Evolutionary conservation across 1,284 basidiomycete genomes (phyloP).

Genomic region (Sphaerobolus stellatus): DNA sequence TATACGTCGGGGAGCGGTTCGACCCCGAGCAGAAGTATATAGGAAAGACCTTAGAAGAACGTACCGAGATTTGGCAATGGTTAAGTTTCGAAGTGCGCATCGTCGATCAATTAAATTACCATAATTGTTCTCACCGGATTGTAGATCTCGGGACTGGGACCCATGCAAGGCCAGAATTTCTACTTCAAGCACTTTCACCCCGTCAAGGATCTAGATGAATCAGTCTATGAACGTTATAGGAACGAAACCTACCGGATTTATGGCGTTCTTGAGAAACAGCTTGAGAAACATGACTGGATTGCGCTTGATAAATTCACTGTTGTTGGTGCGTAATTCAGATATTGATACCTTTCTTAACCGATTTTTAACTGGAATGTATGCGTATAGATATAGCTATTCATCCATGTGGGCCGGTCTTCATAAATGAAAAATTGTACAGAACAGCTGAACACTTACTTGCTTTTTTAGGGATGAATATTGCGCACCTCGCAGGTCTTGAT

Average conservation of each 20-base stretch:
- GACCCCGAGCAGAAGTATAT: constrained; percentile 21
- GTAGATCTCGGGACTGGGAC: not conserved
- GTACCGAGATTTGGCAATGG: constrained; percentile 13
- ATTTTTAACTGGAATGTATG: not conserved
- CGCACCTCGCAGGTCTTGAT: too few relatives aligned
- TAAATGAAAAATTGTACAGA: too few relatives aligned
- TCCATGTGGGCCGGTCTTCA: not conserved
- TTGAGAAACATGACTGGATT: not conserved
- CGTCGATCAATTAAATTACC: not conserved
- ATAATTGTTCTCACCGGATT: not conserved
- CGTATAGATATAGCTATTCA: not conserved
- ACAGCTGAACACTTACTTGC: too few relatives aligned
- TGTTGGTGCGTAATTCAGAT: not conserved
- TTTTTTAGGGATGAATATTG: too few relatives aligned
- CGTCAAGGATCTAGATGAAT: not conserved
- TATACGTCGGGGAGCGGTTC: constrained; percentile 24
- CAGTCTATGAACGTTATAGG: not conserved
- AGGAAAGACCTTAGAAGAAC: constrained; percentile 15
- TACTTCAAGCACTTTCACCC: not conserved
- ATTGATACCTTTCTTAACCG: not conserved
- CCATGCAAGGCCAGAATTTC: not conserved
- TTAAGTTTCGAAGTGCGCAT: constrained; percentile 12
- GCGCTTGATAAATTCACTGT: not conserved
- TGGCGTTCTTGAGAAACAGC: not conserved
- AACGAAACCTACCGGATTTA: not conserved